Evolutionary conservation across 768 basidiomycete genomes (phyloP).

Genomic region (Naganishia antarctica): DNA sequence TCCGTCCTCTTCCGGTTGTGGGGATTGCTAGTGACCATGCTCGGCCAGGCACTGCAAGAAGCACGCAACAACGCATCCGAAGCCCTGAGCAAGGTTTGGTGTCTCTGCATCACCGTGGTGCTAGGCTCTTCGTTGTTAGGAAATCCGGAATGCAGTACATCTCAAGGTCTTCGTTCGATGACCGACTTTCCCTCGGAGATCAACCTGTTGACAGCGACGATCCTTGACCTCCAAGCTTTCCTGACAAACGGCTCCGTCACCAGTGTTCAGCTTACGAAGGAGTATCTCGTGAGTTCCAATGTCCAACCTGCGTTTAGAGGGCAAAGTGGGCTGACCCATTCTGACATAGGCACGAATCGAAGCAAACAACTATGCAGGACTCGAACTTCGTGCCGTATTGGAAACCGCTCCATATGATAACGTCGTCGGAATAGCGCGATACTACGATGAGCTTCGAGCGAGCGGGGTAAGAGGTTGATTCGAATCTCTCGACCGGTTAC

Average conservation of each 20-base stretch:
- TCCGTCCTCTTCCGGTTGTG: too few relatives aligned
- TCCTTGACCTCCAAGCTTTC: slow-evolving; percentile 32
- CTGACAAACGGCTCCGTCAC: slow-evolving; percentile 33
- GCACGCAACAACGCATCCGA: too few relatives aligned
- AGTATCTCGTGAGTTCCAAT: slow-evolving; percentile 29
- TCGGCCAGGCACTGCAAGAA: too few relatives aligned
- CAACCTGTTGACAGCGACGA: slow-evolving; percentile 29
- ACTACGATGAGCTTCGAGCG: slow-evolving; percentile 34
- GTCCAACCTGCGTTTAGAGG: neutral
- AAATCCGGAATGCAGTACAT: too few relatives aligned
- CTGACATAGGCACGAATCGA: slow-evolving; percentile 32
- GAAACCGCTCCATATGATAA: slow-evolving; percentile 36
- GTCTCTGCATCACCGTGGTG: too few relatives aligned
- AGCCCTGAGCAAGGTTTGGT: too few relatives aligned
- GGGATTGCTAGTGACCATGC: slow-evolving; percentile 39
- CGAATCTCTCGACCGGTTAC: neutral
- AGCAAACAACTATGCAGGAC: slow-evolving; percentile 35
- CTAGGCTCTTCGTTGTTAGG: too few relatives aligned
- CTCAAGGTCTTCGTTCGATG: too few relatives aligned
- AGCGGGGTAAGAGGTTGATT: slow-evolving; percentile 3
- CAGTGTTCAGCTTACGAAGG: slow-evolving; percentile 33
- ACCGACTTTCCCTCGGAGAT: neutral
- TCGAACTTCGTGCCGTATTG: slow-evolving; percentile 39
- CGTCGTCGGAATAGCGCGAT: slow-evolving; percentile 33
- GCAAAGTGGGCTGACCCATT: neutral